Conservation (phyloP, 2,329 filamentous ascomycete species). For the Xylaria sp. region DNA sequence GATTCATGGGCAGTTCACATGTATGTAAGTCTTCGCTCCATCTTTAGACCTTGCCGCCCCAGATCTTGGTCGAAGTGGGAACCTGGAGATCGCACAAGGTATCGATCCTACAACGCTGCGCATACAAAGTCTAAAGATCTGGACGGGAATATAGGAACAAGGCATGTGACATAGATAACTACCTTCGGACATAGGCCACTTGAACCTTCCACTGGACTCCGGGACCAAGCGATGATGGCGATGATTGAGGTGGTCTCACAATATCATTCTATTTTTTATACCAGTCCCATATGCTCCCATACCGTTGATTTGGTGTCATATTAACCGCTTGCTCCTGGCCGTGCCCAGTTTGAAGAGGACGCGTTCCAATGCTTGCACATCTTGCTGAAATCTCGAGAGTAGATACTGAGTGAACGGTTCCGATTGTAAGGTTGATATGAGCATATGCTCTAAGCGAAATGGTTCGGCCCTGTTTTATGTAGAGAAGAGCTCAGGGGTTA, state of each 20-base stretch:
- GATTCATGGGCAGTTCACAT: neutral
- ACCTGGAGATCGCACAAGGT: neutral
- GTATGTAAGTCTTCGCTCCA: neutral
- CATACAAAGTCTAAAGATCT: constrained; percentile 5
- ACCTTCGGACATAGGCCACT: neutral
- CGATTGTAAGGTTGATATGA: neutral
- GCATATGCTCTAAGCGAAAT: neutral
- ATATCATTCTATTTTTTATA: neutral
- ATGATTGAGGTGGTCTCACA: neutral
- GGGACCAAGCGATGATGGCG: neutral
- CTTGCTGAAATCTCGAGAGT: neutral
- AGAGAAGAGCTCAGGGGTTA: constrained; percentile 2
- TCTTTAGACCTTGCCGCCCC: neutral
- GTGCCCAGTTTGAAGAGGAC: too few species aligned
- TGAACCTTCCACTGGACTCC: neutral
- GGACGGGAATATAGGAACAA: neutral
- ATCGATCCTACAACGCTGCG: neutral
- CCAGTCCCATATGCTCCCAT: neutral
- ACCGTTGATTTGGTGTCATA: too few species aligned
- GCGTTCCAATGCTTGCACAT: neutral
- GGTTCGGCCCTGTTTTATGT: constrained; percentile 1
- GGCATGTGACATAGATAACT: neutral
- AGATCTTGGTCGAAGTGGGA: neutral
- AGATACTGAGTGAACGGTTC: neutral
- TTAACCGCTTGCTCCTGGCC: neutral